Conservation (phyloP, 106 monocot genomes). For the Platanthera zijinensis region DNA sequence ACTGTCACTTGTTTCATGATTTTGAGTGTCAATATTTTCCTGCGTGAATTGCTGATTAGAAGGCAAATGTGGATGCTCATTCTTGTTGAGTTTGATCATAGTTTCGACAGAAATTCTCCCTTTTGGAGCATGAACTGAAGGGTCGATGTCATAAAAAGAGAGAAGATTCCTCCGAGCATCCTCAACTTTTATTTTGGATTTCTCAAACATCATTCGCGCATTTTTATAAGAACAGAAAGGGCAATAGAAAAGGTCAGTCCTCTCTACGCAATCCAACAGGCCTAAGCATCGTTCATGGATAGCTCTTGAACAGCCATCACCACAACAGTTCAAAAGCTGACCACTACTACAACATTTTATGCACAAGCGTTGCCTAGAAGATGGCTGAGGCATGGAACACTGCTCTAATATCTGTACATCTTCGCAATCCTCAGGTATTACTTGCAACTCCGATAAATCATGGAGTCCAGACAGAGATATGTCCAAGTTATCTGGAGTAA, state of each 20-base stretch:
- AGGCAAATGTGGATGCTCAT: neutral
- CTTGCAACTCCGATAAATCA: slow-evolving; percentile 4
- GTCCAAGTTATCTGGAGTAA: neutral
- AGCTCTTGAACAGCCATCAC: slow-evolving; percentile 29
- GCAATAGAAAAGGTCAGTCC: slow-evolving; percentile 40
- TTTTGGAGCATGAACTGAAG: neutral
- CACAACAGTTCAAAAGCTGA: slow-evolving; percentile 38
- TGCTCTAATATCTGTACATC: slow-evolving; percentile 2
- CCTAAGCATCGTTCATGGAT: slow-evolving; percentile 52
- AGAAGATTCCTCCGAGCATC: slow-evolving; percentile 24
- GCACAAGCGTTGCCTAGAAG: slow-evolving; percentile 25
- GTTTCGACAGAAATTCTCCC: neutral
- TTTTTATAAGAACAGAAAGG: slow-evolving; percentile 44
- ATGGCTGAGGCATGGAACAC: slow-evolving; percentile 11
- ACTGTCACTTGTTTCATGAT: neutral
- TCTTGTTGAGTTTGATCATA: neutral
- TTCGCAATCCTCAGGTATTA: neutral
- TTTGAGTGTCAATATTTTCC: neutral
- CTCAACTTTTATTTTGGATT: slow-evolving; percentile 24
- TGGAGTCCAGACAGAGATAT: slow-evolving; percentile 1
- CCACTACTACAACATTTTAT: slow-evolving; percentile 45
- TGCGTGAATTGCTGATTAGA: neutral
- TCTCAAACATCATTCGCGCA: slow-evolving; percentile 29
- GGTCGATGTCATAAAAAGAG: slow-evolving; percentile 20
- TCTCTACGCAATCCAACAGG: slow-evolving; percentile 12